phyloP scores from a whole-genome alignment of 257 asterid genomes.

The Capsicum chinense region DNA sequence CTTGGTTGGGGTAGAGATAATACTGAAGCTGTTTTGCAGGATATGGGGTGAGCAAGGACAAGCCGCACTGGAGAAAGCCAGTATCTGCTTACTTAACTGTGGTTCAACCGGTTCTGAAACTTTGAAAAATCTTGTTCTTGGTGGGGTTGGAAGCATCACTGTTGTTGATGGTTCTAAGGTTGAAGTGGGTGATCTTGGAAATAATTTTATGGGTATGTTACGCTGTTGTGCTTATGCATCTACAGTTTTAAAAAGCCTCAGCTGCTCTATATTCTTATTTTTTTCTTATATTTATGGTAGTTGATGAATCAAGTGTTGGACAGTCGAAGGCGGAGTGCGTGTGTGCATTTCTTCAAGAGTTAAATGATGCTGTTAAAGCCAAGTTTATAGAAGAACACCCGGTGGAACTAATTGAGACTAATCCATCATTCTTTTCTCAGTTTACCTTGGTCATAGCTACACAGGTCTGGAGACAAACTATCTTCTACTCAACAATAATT shows the following conservation, averaged over 20 bases:
- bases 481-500: constrained; percentile 12
- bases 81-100: constrained; percentile 92
- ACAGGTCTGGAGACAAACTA: constrained; percentile 10
- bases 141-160: constrained; percentile 96
- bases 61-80: constrained; percentile 91
- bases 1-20: neutral
- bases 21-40: constrained; percentile 48
- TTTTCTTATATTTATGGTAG: constrained; percentile 39
- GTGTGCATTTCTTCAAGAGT: constrained; percentile 89
- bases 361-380: constrained; percentile 96
- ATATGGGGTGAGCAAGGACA: constrained; percentile 99
- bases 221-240: neutral
- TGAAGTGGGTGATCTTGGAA: constrained; percentile 91
- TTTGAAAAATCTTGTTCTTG: constrained; percentile 90
- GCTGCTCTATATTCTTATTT: constrained; percentile 28
- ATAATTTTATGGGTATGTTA: constrained; percentile 80
- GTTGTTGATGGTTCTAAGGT: constrained; percentile 95
- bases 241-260: constrained; percentile 14
- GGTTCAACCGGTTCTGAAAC: constrained; percentile 98
- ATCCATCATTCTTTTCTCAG: constrained; percentile 84
- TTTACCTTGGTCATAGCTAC: constrained; percentile 71
- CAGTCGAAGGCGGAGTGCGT: constrained; percentile 91
- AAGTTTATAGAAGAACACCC: constrained; percentile 91
- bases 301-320: constrained; percentile 87
- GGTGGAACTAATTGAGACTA: constrained; percentile 68